phyloP scores from a whole-genome alignment of 148 eudicot species.

The Vaccinium vitisidaea region DNA sequence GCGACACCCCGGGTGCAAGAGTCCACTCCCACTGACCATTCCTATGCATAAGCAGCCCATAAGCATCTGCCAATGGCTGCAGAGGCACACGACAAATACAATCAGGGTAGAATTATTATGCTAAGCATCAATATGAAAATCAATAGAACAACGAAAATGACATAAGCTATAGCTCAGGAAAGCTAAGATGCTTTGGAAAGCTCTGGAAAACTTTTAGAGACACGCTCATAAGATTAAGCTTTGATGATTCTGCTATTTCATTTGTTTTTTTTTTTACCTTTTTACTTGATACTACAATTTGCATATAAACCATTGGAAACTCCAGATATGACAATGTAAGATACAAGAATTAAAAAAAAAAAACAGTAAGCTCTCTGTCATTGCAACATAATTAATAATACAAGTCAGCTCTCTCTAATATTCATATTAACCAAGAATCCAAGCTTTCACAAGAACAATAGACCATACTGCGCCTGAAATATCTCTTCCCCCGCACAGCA shows the following conservation, averaged over 20 bases:
- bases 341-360: background rate
- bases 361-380: background rate
- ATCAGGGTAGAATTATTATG: background rate
- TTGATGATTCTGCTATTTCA: background rate
- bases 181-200: background rate
- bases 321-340: background rate
- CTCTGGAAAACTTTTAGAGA: background rate
- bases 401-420: background rate
- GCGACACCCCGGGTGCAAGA: slow-evolving; percentile 96
- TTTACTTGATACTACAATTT: background rate
- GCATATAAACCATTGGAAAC: background rate
- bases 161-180: background rate
- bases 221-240: background rate
- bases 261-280: background rate
- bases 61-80: slow-evolving; percentile 96
- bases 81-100: slow-evolving; percentile 28
- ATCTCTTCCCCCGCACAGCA: slow-evolving; percentile 99
- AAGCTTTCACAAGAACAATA: slow-evolving; percentile 17
- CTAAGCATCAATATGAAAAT: background rate
- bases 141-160: background rate
- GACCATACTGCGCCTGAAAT: slow-evolving; percentile 71
- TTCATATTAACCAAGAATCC: background rate
- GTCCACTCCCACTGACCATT: slow-evolving; percentile 99
- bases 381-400: background rate
- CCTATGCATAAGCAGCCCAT: slow-evolving; percentile 95